These are phyloP conservation scores for Haematococcus sp. DNA, from an alignment of 139 green algal genomes.

Conservation along the genomic window DNA sequence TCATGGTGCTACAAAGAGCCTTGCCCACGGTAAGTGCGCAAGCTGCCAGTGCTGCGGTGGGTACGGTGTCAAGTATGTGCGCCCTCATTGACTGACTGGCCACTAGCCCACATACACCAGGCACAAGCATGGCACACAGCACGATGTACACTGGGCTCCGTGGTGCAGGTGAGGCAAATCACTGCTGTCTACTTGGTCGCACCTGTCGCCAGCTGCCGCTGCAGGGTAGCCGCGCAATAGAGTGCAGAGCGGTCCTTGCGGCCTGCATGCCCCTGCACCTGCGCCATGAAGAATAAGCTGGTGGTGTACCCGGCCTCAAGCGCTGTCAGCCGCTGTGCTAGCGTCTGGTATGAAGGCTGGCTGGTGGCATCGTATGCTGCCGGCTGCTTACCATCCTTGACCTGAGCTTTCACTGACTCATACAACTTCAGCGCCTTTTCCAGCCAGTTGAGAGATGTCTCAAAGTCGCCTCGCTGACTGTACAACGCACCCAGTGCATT, in stretches of 20 bases:
- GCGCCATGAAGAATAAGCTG: conserved; percentile 51
- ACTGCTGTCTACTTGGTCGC: no score
- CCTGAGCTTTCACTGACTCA: neutral
- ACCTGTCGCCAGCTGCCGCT: conserved; percentile 47
- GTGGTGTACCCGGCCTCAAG: conserved; percentile 45
- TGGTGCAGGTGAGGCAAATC: no score
- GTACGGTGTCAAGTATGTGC: no score
- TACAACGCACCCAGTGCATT: conserved; percentile 49
- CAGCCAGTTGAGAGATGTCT: conserved; percentile 18
- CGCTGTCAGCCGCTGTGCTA: neutral
- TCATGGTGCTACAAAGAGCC: no score
- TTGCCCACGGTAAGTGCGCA: no score
- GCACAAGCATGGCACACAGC: no score
- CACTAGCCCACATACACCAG: no score
- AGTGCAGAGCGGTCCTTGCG: conserved; percentile 30
- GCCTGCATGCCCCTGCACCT: conserved; percentile 32
- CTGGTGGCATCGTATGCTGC: neutral
- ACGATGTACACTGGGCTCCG: no score
- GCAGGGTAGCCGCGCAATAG: conserved; percentile 53
- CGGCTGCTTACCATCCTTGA: neutral
- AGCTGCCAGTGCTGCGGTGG: no score
- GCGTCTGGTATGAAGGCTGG: neutral
- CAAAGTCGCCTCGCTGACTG: conserved; percentile 20
- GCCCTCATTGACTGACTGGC: no score
- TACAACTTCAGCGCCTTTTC: conserved; percentile 28